A percentile compares a stretch with the other conserved stretches of the same genome.
Evolutionary conservation across 306 rosid species (phyloP).

Genomic region (Begonia loranthoides): DNA sequence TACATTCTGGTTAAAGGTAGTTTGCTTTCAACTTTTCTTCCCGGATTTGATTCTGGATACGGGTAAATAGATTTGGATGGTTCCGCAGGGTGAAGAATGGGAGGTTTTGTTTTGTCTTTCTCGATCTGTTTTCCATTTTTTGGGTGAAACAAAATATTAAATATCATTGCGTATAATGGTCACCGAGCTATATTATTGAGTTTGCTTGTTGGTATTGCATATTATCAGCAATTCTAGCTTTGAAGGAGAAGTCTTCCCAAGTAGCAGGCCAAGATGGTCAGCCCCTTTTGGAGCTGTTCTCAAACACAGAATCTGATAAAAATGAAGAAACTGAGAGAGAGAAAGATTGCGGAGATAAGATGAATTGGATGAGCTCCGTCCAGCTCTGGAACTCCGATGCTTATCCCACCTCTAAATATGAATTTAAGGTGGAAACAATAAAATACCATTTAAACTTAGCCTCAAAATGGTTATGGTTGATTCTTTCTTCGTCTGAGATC

Average conservation of each 20-base stretch:
- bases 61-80: not conserved
- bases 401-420: conserved; percentile 17
- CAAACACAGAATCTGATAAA: conserved; percentile 50
- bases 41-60: not conserved
- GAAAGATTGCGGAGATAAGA: conserved; percentile 64
- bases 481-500: no score
- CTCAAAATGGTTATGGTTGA: not conserved
- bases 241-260: conserved; percentile 49
- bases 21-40: not conserved
- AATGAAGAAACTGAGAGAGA: conserved; percentile 22
- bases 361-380: conserved; percentile 96
- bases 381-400: conserved; percentile 72
- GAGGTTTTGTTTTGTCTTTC: not conserved
- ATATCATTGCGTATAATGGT: no score
- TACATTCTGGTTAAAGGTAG: not conserved
- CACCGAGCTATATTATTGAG: not conserved
- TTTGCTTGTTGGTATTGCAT: conserved; percentile 7
- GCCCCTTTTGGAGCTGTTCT: conserved; percentile 78
- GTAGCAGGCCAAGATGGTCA: conserved; percentile 23
- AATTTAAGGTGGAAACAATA: conserved; percentile 41
- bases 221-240: conserved; percentile 36
- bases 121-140: not conserved
- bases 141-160: not conserved
- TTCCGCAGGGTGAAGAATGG: not conserved
- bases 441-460: not conserved